These are phyloP conservation scores for Solanum habrochaites DNA, from an alignment of 257 asterid species.

Conservation along the genomic window DNA sequence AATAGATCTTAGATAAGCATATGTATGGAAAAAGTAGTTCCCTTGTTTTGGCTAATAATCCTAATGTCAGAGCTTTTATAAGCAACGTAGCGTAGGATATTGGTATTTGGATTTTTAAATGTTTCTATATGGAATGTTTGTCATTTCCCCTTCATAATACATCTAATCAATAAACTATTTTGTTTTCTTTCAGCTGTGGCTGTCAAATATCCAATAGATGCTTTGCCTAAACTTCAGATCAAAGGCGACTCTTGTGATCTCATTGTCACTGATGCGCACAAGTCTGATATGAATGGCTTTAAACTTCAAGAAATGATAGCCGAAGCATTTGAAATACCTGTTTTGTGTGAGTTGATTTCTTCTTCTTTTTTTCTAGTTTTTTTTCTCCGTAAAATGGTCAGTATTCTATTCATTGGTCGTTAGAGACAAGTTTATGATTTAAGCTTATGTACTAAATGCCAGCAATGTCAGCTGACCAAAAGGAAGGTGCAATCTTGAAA, in stretches of 20 bases:
- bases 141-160: background rate
- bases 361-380: background rate
- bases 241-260: conserved; percentile 25
- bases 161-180: background rate
- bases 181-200: conserved; percentile 27
- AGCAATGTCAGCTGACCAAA: conserved; percentile 45
- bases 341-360: conserved; percentile 28
- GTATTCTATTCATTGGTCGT: background rate
- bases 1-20: background rate
- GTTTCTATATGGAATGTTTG: background rate
- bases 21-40: background rate
- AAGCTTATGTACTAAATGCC: background rate
- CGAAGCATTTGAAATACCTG: conserved; percentile 40
- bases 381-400: background rate
- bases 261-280: conserved; percentile 43
- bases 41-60: background rate
- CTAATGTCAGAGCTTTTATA: background rate
- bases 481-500: background rate
- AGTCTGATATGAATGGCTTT: conserved; percentile 43
- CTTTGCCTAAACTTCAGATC: conserved; percentile 29
- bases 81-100: background rate
- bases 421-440: background rate
- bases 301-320: conserved; percentile 29
- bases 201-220: conserved; percentile 33
- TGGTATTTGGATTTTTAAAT: background rate